Evolutionary conservation across 2,329 filamentous ascomycete species (phyloP), one percentile per base, ranked within the genome.

Genomic region (Teratosphaeriaceae sp.): DNA sequence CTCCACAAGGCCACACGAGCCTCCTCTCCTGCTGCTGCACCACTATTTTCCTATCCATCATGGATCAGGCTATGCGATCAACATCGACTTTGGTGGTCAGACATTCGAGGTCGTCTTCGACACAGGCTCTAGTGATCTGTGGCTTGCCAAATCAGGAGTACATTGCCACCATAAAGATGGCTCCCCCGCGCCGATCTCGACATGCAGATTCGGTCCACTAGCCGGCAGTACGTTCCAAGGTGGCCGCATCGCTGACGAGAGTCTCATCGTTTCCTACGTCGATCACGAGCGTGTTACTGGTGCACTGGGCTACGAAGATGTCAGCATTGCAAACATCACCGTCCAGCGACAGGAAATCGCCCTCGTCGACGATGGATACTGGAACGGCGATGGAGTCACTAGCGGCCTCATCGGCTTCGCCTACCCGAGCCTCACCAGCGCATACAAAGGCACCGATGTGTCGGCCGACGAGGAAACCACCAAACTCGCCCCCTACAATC

Each of bases 361-460:
- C 1, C 51, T 73, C 19, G 68, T 69, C 3, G 62, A 69, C 37
- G 49, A 55, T 26, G 65, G 69, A 0, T 64, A 60, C 11, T 72
- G 67, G 61, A 53, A 62, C 15, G 71, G 71, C 7, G 70, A 75
- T 43, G 63, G 60, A 1, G 56, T 65, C 2, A 65, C 66, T 1
- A 38, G 36, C 23, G 73, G 73, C 1, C 53, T 75, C 3, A 49
- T 75, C 9, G 73, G 72, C 1, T 59, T 76, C 6, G 68, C 61
- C 2, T 76, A 71, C 50, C 68, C 71, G 4, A 57, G 63, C 16
- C 46, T 74, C 24, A 74, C 70, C 0, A 62, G 60, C 18, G 61
- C 65, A 18, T 60, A 44, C 34, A 53, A 59, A 33, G 50, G 44
- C 38, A 9, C 15, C 7, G 44, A 45, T 18, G 52, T 56, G 9